Conservation (phyloP, 2,329 filamentous ascomycete genomes). For the Fusarium sp. region DNA sequence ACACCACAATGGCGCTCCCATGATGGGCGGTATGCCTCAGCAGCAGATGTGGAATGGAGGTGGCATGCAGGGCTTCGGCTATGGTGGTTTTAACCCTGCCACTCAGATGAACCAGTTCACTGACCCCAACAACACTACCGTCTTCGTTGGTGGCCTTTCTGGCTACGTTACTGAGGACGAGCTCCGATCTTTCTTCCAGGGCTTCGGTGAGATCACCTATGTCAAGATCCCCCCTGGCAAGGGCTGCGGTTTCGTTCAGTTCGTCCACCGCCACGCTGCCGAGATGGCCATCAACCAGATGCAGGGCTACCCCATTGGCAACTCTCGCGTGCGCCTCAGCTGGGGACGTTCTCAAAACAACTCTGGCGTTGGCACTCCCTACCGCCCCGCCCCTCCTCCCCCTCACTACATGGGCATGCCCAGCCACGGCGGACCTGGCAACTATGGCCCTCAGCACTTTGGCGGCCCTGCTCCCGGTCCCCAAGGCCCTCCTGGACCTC, state of each 20-base stretch:
- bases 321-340: slow-evolving; percentile 95
- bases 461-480: slow-evolving; percentile 58
- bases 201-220: slow-evolving; percentile 99
- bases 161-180: slow-evolving; percentile 99
- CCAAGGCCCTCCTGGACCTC: slow-evolving; percentile 57
- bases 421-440: slow-evolving; percentile 57
- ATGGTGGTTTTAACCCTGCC: slow-evolving; percentile 61
- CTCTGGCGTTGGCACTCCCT: slow-evolving; percentile 96
- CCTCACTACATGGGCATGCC: slow-evolving; percentile 67
- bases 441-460: slow-evolving; percentile 61
- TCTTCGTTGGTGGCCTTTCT: slow-evolving; percentile 96
- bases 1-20: slow-evolving; percentile 58
- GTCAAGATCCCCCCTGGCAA: slow-evolving; percentile 99
- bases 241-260: slow-evolving; percentile 98
- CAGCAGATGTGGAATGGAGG: slow-evolving; percentile 56
- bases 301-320: slow-evolving; percentile 99
- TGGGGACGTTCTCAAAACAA: slow-evolving; percentile 99
- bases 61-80: slow-evolving; percentile 50
- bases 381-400: slow-evolving; percentile 85
- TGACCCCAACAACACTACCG: slow-evolving; percentile 98
- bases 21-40: slow-evolving; percentile 60
- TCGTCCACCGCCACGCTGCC: slow-evolving; percentile 96
- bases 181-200: slow-evolving; percentile 99
- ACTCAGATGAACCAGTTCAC: slow-evolving; percentile 97
- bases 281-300: slow-evolving; percentile 99